Evolutionary conservation across 805 yeast species (phyloP).

Genomic region (Kregervanrija delftensis): DNA sequence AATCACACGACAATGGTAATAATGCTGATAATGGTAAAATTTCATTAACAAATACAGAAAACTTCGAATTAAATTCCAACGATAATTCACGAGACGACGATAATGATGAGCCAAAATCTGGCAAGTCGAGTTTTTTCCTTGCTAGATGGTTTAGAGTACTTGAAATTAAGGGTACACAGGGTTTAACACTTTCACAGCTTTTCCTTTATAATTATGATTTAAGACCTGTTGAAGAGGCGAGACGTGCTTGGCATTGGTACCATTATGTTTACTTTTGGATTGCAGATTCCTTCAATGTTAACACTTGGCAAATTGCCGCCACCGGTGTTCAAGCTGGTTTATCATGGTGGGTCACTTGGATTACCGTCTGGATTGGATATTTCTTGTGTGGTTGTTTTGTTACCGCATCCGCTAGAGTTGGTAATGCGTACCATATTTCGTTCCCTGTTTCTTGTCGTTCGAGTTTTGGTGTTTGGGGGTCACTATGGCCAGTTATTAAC

Average conservation of each 20-base stretch:
- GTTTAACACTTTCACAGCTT: slow-evolving; percentile 47
- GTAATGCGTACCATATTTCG: slow-evolving; percentile 72
- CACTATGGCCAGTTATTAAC: slow-evolving; percentile 82
- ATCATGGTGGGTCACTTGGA: slow-evolving; percentile 90
- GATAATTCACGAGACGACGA: background rate
- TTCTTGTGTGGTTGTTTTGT: slow-evolving; percentile 63
- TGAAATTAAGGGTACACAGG: slow-evolving; percentile 25
- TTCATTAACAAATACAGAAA: background rate
- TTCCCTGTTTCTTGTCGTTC: slow-evolving; percentile 81
- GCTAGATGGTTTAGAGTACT: slow-evolving; percentile 10
- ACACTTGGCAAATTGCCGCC: slow-evolving; percentile 88
- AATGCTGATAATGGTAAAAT: too few relatives aligned
- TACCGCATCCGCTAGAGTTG: slow-evolving; percentile 66
- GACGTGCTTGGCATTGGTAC: slow-evolving; percentile 83
- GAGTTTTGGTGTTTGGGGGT: slow-evolving; percentile 82
- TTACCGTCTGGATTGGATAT: slow-evolving; percentile 85
- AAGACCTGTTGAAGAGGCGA: slow-evolving; percentile 65
- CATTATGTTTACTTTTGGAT: slow-evolving; percentile 79
- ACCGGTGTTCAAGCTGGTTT: slow-evolving; percentile 74
- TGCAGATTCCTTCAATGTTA: slow-evolving; percentile 84
- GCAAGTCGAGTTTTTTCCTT: background rate
- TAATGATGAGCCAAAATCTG: background rate
- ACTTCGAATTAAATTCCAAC: background rate
- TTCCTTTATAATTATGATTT: slow-evolving; percentile 71
- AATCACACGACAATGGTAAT: too few relatives aligned